Evolutionary conservation across 2,329 filamentous ascomycete species (phyloP).

Genomic region (Trichocomaceae sp.): DNA sequence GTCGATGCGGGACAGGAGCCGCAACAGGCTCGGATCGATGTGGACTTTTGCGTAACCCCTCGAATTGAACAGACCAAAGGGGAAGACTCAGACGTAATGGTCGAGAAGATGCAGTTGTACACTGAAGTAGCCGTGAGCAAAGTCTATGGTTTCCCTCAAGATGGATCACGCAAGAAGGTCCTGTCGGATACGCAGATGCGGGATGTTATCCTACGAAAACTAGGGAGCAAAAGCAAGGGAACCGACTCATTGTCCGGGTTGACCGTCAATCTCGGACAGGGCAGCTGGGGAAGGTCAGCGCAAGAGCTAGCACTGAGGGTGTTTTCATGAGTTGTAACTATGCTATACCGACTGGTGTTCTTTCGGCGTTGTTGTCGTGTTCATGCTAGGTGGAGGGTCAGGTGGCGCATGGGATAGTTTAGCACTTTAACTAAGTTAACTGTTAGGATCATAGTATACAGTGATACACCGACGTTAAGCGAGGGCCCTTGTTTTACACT

Average conservation of each 20-base stretch:
- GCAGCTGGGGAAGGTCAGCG: slow-evolving; percentile 33
- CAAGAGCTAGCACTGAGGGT: slow-evolving; percentile 9
- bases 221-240: slow-evolving; percentile 3
- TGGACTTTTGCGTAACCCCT: slow-evolving; percentile 36
- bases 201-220: slow-evolving; percentile 23
- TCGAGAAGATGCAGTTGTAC: slow-evolving; percentile 30
- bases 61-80: slow-evolving; percentile 12
- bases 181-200: slow-evolving; percentile 32
- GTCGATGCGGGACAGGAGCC: slow-evolving; percentile 12
- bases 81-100: slow-evolving; percentile 13
- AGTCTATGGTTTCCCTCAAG: slow-evolving; percentile 34
- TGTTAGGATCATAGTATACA: neutral
- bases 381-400: neutral
- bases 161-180: slow-evolving; percentile 19
- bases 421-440: too few relatives aligned
- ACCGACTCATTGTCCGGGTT: slow-evolving; percentile 17
- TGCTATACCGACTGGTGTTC: too few relatives aligned
- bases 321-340: slow-evolving; percentile 7
- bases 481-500: neutral
- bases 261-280: slow-evolving; percentile 27
- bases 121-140: slow-evolving; percentile 35
- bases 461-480: neutral
- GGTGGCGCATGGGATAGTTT: neutral
- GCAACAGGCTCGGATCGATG: slow-evolving; percentile 23
- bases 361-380: neutral